phyloP scores from a whole-genome alignment of 1,284 basidiomycete species.

The Dichomitus squalens region DNA sequence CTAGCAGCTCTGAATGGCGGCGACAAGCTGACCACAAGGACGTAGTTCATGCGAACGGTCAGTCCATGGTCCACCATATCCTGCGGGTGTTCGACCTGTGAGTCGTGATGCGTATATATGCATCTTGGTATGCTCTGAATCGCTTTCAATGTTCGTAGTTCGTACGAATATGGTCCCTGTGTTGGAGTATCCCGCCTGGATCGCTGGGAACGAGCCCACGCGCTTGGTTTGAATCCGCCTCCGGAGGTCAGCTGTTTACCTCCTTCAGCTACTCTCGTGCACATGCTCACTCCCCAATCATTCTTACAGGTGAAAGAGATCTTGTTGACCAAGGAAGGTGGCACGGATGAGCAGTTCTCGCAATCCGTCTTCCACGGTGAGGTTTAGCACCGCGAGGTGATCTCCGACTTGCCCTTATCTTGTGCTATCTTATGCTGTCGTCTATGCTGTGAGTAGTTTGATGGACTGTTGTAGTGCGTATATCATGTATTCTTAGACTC shows the following conservation, averaged over 20 bases:
- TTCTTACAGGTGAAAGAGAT: constrained; percentile 71
- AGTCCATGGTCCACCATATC: constrained; percentile 70
- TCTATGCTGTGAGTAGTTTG: background rate
- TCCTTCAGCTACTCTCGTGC: constrained; percentile 19
- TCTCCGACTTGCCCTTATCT: background rate
- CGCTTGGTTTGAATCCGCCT: constrained; percentile 84
- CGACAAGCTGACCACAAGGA: background rate
- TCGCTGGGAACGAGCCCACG: constrained; percentile 86
- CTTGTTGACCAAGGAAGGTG: constrained; percentile 58
- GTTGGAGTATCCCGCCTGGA: constrained; percentile 83
- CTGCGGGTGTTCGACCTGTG: constrained; percentile 82
- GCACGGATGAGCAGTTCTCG: constrained; percentile 43
- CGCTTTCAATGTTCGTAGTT: constrained; percentile 51
- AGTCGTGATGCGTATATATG: constrained; percentile 23
- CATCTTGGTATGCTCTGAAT: background rate
- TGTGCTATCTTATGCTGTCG: background rate
- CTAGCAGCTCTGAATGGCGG: background rate
- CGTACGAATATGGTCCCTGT: constrained; percentile 85
- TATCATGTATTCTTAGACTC: too few species aligned
- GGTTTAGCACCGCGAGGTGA: constrained; percentile 32
- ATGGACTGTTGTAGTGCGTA: background rate
- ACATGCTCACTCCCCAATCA: background rate
- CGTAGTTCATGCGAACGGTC: constrained; percentile 61
- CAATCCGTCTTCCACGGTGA: constrained; percentile 54
- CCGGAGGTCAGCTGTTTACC: constrained; percentile 54